These are phyloP conservation scores for Nannochloropsis gaditana DNA, from an alignment of 108 stramenopile genomes.

Conservation along the genomic window DNA sequence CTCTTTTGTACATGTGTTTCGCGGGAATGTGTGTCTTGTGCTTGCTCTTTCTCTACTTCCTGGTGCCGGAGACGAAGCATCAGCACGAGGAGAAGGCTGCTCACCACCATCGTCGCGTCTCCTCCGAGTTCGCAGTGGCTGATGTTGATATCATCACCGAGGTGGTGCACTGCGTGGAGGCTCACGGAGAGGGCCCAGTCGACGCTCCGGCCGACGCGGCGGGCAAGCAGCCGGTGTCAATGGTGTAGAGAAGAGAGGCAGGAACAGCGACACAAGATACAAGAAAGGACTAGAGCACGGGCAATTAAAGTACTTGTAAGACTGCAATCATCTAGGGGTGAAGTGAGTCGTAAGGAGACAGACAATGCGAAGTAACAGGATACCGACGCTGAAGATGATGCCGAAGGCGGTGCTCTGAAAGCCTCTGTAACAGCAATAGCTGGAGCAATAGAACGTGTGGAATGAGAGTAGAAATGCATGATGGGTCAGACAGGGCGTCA, in stretches of 20 bases:
- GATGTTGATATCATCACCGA: background rate
- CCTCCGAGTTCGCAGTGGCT: background rate
- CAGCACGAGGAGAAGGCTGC: background rate
- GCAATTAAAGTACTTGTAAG: too few relatives aligned
- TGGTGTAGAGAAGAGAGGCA: background rate
- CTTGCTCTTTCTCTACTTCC: background rate
- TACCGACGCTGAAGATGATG: too few relatives aligned
- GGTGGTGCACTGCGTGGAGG: constrained; percentile 8
- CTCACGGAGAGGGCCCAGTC: background rate
- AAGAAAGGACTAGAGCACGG: too few relatives aligned
- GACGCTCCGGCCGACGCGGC: background rate
- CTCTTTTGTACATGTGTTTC: background rate
- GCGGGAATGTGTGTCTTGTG: background rate
- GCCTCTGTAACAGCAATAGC: background rate
- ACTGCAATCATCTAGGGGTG: too few relatives aligned
- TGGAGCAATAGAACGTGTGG: background rate
- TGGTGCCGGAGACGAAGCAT: constrained; percentile 18
- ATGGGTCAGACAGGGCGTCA: too few relatives aligned
- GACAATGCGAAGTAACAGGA: too few relatives aligned
- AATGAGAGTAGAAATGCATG: background rate
- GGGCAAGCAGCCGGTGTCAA: background rate
- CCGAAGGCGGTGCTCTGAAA: too few relatives aligned
- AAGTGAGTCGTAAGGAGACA: too few relatives aligned
- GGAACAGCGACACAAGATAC: too few relatives aligned
- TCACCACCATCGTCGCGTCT: background rate